Evolutionary conservation across 768 basidiomycete species (phyloP).

Genomic region (Candolleomyces eurysporus): DNA sequence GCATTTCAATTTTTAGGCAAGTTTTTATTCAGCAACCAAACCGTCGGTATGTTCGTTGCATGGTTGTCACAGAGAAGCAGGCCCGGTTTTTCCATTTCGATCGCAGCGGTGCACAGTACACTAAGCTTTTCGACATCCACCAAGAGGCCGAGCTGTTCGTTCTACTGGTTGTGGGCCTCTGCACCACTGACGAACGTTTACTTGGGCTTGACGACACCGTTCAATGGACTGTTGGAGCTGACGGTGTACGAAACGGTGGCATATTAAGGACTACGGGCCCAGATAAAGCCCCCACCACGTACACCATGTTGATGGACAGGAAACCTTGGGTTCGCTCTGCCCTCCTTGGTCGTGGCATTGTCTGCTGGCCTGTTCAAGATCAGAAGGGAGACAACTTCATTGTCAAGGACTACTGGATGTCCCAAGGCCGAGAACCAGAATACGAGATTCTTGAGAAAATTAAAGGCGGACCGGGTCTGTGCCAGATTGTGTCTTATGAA

Average conservation of each 20-base stretch:
- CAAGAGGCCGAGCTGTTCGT: slow-evolving; percentile 1
- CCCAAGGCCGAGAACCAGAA: neutral
- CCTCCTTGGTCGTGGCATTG: slow-evolving; percentile 3
- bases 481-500: neutral
- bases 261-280: neutral
- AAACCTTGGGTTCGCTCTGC: neutral
- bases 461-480: neutral
- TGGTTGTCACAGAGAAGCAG: neutral
- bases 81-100: slow-evolving; percentile 7
- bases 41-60: neutral
- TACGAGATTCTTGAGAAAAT: neutral
- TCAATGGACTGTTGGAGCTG: neutral
- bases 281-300: neutral
- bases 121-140: neutral
- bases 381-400: neutral
- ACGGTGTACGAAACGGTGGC: neutral
- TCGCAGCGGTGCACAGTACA: slow-evolving; percentile 1
- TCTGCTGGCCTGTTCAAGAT: neutral
- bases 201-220: slow-evolving; percentile 2
- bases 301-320: neutral
- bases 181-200: neutral
- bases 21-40: neutral
- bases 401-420: neutral
- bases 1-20: neutral
- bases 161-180: slow-evolving; percentile 1